Evolutionary conservation across 176 grass and related monocot species (phyloP).

Genomic region (Lolium rigidum): DNA sequence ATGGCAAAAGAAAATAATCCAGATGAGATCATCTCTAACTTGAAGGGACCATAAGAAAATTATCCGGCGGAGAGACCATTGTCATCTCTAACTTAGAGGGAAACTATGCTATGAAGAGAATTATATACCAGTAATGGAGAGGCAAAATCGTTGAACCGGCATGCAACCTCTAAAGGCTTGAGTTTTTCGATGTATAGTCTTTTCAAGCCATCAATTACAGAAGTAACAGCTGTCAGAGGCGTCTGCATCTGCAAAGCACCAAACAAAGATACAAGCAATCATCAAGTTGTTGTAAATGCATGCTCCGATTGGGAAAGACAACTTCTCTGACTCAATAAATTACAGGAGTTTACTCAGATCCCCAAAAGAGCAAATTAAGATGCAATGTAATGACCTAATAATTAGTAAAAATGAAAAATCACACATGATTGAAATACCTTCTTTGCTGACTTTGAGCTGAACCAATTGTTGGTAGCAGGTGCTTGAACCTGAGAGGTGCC

Average conservation of each 20-base stretch:
- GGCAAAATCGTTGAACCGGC: constrained; percentile 79
- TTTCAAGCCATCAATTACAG: constrained; percentile 95
- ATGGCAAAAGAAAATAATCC: not conserved
- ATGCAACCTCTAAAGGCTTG: constrained; percentile 89
- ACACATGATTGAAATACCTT: constrained; percentile 58
- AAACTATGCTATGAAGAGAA: not conserved
- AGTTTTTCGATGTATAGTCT: constrained; percentile 90
- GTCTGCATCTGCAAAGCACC: constrained; percentile 48
- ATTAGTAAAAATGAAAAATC: too few relatives aligned
- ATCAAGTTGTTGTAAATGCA: constrained; percentile 13
- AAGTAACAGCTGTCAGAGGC: constrained; percentile 87
- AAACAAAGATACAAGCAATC: constrained; percentile 27
- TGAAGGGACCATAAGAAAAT: too few relatives aligned
- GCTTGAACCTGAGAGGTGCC: constrained; percentile 49
- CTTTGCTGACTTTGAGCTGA: constrained; percentile 84
- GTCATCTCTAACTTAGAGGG: not conserved
- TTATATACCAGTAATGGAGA: constrained; percentile 72
- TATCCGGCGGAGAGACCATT: too few relatives aligned
- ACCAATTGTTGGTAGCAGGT: constrained; percentile 71
- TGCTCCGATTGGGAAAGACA: constrained; percentile 11
- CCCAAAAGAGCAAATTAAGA: too few relatives aligned
- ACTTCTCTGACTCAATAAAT: not conserved
- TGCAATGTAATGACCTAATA: too few relatives aligned
- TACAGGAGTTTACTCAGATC: not conserved
- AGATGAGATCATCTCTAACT: too few relatives aligned